phyloP scores from a whole-genome alignment of 768 basidiomycete genomes.

The Sarcodon aspratus region DNA sequence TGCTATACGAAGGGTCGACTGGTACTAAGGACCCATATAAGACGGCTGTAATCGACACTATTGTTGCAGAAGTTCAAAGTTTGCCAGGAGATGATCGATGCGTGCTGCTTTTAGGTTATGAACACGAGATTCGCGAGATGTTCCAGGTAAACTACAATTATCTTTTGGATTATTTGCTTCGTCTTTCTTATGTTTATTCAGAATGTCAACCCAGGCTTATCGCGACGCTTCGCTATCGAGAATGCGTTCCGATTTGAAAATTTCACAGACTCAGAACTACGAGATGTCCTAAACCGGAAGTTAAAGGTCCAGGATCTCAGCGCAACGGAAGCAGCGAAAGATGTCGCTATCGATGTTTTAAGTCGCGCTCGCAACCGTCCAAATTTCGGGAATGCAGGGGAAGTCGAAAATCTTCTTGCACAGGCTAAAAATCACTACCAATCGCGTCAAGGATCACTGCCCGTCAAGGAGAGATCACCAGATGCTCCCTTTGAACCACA shows the following conservation, averaged over 20 bases:
- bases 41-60: constrained; percentile 61
- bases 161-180: not conserved
- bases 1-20: constrained; percentile 42
- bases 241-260: constrained; percentile 62
- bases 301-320: constrained; percentile 43
- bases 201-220: constrained; percentile 62
- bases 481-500: constrained; percentile 25
- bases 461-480: constrained; percentile 5
- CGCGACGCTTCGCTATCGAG: constrained; percentile 58
- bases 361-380: constrained; percentile 17
- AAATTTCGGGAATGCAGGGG: constrained; percentile 21
- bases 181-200: constrained; percentile 11
- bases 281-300: constrained; percentile 41
- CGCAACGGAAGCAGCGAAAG: constrained; percentile 46
- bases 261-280: constrained; percentile 42
- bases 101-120: constrained; percentile 55
- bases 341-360: constrained; percentile 37
- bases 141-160: constrained; percentile 37
- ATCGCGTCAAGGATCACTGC: constrained; percentile 8
- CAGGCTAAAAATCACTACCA: constrained; percentile 16
- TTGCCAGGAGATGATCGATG: constrained; percentile 61
- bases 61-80: constrained; percentile 65
- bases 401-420: constrained; percentile 19
- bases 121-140: constrained; percentile 61
- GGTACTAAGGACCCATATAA: constrained; percentile 37